A percentile compares a stretch with the other conserved stretches of the same genome.
These are phyloP conservation scores for Fusarium guadeloupense DNA, from an alignment of 2,329 filamentous ascomycete genomes.

Conservation along the genomic window DNA sequence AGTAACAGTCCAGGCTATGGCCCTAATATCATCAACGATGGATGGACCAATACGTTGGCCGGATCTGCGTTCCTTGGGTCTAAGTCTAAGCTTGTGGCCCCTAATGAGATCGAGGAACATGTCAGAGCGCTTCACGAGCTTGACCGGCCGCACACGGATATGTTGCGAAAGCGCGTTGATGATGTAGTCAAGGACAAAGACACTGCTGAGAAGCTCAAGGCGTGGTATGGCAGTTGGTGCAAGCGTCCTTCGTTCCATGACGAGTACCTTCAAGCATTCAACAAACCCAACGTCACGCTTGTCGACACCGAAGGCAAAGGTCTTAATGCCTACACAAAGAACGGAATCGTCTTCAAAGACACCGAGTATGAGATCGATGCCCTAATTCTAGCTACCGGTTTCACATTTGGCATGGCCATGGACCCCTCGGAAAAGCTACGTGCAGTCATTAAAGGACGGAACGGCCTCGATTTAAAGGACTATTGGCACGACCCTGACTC, in stretches of 20 bases:
- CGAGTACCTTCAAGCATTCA: constrained; percentile 66
- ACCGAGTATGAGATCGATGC: no score
- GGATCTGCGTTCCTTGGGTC: no score
- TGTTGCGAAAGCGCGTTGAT: neutral
- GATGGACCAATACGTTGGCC: no score
- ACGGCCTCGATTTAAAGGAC: no score
- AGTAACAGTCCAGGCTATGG: no score
- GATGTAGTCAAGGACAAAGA: constrained; percentile 56
- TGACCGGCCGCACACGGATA: neutral
- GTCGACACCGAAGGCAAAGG: constrained; percentile 56
- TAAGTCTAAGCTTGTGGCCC: neutral
- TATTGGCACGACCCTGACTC: no score
- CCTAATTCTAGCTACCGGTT: no score
- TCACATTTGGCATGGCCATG: no score
- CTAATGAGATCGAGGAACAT: neutral
- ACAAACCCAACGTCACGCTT: constrained; percentile 64
- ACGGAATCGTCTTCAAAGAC: no score
- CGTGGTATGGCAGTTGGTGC: constrained; percentile 68
- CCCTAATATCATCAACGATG: no score
- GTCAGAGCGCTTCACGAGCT: neutral
- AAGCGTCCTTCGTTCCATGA: constrained; percentile 71
- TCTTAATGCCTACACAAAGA: constrained; percentile 34
- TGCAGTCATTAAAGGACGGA: no score
- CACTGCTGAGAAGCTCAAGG: constrained; percentile 62
- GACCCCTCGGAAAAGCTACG: no score